Base-by-base conservation (phyloP, 495 filamentous ascomycete species). In the Talaromyces trachyspermus region DNA sequence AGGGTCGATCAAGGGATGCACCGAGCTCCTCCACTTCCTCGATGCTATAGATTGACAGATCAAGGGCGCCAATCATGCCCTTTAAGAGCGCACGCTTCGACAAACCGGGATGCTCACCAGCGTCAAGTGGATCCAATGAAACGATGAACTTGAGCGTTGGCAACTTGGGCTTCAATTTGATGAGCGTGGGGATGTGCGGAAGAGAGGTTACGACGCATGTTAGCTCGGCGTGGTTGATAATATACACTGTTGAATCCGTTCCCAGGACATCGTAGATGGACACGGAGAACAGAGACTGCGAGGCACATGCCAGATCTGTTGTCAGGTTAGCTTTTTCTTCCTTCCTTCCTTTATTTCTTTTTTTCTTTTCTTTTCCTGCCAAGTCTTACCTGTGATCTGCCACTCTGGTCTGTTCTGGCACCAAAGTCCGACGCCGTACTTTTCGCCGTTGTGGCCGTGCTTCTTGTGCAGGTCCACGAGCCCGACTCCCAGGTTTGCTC, bases 231-330 rank as follows among this genome's bases (percentile, higher is more conserved):
- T 98, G 92, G 61, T 90, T 94, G 63, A 95, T 86, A 61, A 98
- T 96, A 63, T 87, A 97, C 69, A 96, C 89, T 32, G 87, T 88
- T 11, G 89, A 77, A 54, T 92, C 85, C 25, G 92, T 78, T 14
- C 92, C 90, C 15, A 98, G 76, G 11, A 92, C 95, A 66, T 98
- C 92, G 71, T 98, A 98, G 32, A 98, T 85, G 11, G 91, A 95
- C 49, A 97, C 89, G 20, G 85, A 85, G 65, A 74, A 97, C 26
- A 96, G 77, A 15, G 84, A 79, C 68, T 97, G 94, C 15, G 88
- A 89, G 68, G 88, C 80, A 54, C 89, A 86, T 32, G 82, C 92
- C 54, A 98, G 66, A 78, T 98, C 92, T 89, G 18, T 17, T 41
- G 14, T 24, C 7, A 43, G 14, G 14, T 10, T n/a, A 35, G 22